Evolutionary conservation across 2,329 filamentous ascomycete genomes (phyloP).

Genomic region (Orbilia ellipsospora): DNA sequence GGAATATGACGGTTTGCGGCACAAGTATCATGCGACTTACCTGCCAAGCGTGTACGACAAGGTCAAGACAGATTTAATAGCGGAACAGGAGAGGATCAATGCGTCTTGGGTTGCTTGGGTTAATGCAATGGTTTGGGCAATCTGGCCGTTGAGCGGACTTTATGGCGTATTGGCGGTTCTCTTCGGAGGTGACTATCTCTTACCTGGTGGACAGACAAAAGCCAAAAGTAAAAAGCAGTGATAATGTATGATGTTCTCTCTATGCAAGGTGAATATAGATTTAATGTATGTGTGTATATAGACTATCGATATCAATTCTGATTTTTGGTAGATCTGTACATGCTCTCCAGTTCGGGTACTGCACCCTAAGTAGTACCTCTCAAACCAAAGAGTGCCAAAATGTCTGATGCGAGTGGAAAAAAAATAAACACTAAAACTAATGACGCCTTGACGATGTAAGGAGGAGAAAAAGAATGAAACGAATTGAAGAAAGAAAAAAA

Average conservation of each 20-base stretch:
- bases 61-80: constrained; percentile 67
- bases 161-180: constrained; percentile 72
- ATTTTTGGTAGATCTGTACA: constrained; percentile 53
- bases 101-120: constrained; percentile 61
- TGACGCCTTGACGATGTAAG: constrained; percentile 55
- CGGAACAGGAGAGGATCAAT: constrained; percentile 61
- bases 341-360: constrained; percentile 18
- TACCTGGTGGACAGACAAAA: constrained; percentile 43
- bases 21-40: constrained; percentile 70
- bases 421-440: constrained; percentile 50
- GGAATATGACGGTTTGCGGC: constrained; percentile 71
- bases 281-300: neutral
- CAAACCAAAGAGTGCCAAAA: constrained; percentile 22
- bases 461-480: constrained; percentile 37
- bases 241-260: neutral
- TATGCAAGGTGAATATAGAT: neutral
- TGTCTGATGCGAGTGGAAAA: constrained; percentile 12
- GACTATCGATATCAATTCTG: constrained; percentile 40
- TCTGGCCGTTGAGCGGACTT: constrained; percentile 70
- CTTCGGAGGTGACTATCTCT: constrained; percentile 64
- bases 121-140: constrained; percentile 60
- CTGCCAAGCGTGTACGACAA: constrained; percentile 76
- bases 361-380: constrained; percentile 1
- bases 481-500: constrained; percentile 50
- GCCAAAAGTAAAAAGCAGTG: constrained; percentile 4